A percentile compares a stretch with the other conserved stretches of the same genome.
phyloP scores from a whole-genome alignment of 208 protist genomes.

The Wallacemonas sp. region DNA sequence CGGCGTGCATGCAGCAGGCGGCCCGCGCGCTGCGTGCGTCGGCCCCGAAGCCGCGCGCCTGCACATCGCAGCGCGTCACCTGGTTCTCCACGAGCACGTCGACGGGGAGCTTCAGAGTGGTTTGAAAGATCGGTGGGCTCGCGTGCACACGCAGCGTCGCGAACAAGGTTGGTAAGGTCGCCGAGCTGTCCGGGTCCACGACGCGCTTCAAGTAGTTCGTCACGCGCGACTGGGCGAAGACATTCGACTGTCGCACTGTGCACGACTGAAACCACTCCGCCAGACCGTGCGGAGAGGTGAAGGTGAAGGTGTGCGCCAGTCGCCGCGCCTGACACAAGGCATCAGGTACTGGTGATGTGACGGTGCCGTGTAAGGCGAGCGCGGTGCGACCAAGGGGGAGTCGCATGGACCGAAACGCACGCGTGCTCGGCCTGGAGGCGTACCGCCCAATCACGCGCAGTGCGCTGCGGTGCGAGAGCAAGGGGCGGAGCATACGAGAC shows the following conservation, averaged over 20 bases:
- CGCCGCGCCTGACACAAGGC: neutral
- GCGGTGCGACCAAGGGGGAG: too few species aligned
- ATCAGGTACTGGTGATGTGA: too few species aligned
- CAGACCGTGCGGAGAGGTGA: conserved; percentile 7
- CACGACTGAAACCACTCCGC: neutral
- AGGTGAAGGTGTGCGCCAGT: neutral
- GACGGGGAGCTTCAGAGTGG: conserved; percentile 33
- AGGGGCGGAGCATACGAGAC: too few species aligned
- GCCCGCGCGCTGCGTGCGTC: conserved; percentile 28
- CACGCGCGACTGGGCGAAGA: conserved; percentile 42
- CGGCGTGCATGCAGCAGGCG: conserved; percentile 58
- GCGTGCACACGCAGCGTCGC: conserved; percentile 3
- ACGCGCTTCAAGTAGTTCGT: conserved; percentile 43
- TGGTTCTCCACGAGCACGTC: conserved; percentile 41
- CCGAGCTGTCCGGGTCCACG: neutral
- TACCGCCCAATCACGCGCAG: too few species aligned
- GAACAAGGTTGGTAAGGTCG: neutral
- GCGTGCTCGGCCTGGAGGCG: too few species aligned
- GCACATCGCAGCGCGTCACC: conserved; percentile 31
- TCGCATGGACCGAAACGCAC: too few species aligned
- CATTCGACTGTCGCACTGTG: conserved; percentile 15
- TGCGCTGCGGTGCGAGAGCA: too few species aligned
- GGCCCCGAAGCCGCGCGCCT: conserved; percentile 36
- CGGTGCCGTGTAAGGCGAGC: too few species aligned
- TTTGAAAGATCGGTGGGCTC: neutral